These are phyloP conservation scores for Brasenia schreberi DNA, from an alignment of 164 flowering plant species.

Conservation along the genomic window DNA sequence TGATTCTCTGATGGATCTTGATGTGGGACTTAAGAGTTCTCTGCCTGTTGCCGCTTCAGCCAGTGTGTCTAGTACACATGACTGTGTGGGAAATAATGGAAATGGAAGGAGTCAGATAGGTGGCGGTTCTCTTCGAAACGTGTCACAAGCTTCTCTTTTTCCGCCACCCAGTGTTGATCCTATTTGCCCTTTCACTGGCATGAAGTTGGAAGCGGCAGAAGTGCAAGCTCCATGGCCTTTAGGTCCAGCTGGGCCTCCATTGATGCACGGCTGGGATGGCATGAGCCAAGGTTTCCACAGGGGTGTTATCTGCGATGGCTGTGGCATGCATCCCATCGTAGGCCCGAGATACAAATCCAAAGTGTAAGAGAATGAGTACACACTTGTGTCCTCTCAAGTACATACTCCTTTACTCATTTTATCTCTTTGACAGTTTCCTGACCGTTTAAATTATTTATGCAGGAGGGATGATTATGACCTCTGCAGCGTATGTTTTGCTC, in stretches of 20 bases:
- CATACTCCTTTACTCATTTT: too few relatives aligned
- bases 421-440: background rate
- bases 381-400: too few relatives aligned
- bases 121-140: too few relatives aligned
- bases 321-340: conserved; percentile 73
- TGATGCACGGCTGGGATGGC: background rate
- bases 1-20: conserved; percentile 2
- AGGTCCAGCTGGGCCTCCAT: background rate
- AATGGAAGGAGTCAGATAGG: background rate
- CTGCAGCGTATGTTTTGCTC: conserved; percentile 56
- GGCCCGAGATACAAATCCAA: conserved; percentile 86
- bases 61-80: background rate
- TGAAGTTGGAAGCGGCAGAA: conserved; percentile 4
- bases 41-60: background rate
- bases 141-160: background rate
- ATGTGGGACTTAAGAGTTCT: background rate
- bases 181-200: background rate
- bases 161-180: background rate
- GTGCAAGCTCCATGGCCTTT: conserved; percentile 1
- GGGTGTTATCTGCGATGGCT: conserved; percentile 80
- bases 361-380: conserved; percentile 42
- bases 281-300: conserved; percentile 41
- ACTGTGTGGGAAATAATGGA: background rate
- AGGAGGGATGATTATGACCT: conserved; percentile 78
- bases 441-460: conserved; percentile 6